phyloP scores from a whole-genome alignment of 306 rosid species.

The Cotoneaster glaucophyllus region DNA sequence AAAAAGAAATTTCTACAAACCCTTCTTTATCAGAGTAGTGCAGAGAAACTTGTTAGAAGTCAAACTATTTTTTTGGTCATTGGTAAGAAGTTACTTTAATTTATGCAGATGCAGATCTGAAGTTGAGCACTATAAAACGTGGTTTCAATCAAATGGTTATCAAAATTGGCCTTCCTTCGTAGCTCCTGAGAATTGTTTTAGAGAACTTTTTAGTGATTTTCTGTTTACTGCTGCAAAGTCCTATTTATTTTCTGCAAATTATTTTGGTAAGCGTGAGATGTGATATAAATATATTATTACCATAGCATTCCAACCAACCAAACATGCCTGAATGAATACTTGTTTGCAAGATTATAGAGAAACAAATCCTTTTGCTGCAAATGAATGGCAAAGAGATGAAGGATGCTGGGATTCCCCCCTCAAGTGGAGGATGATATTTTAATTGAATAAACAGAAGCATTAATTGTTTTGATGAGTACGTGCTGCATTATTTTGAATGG shows the following conservation, averaged over 20 bases:
- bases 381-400: not conserved
- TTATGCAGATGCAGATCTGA: not conserved
- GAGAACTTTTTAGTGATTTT: not conserved
- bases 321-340: not conserved
- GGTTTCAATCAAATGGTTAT: not conserved
- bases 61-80: not conserved
- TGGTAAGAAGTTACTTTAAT: not conserved
- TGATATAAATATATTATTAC: too few relatives aligned
- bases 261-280: too few relatives aligned
- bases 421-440: not conserved
- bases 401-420: not conserved
- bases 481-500: not conserved
- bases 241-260: too few relatives aligned
- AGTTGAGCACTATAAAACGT: not conserved
- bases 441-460: not conserved
- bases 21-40: not conserved
- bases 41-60: not conserved
- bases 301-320: too few relatives aligned
- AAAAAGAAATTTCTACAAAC: not conserved
- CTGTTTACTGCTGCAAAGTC: not conserved
- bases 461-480: not conserved
- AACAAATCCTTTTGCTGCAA: not conserved
- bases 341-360: not conserved
- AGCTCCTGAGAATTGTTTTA: not conserved
- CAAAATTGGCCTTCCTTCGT: not conserved